phyloP scores from a whole-genome alignment of 805 yeast species.

The Candida taoyuanica region DNA sequence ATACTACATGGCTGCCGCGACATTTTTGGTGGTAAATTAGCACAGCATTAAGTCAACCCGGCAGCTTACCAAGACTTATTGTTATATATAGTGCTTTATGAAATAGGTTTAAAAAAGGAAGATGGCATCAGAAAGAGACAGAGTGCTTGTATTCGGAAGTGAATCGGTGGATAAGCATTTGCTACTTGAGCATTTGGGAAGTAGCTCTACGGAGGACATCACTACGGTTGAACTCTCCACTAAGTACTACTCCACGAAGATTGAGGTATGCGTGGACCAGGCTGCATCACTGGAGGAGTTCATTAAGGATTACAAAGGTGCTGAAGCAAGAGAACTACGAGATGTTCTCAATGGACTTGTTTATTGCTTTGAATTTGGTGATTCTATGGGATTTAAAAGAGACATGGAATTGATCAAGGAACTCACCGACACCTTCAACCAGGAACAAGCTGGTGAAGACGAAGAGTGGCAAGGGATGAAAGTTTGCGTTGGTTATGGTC shows the following conservation, averaged over 20 bases:
- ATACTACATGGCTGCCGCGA: too few species aligned
- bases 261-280: constrained; percentile 31
- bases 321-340: constrained; percentile 25
- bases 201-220: constrained; percentile 5
- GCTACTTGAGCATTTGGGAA: constrained; percentile 4
- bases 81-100: too few species aligned
- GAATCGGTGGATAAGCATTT: constrained; percentile 2
- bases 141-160: constrained; percentile 11
- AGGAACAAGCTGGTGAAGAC: constrained; percentile 2
- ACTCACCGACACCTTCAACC: constrained; percentile 1
- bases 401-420: neutral
- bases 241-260: constrained; percentile 29
- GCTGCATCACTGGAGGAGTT: constrained; percentile 28
- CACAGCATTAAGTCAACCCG: too few species aligned
- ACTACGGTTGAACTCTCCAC: constrained; percentile 24
- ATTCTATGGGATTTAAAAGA: neutral
- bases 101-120: too few species aligned
- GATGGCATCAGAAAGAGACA: constrained; percentile 5
- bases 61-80: too few species aligned
- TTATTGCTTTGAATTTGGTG: constrained; percentile 16
- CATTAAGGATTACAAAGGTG: constrained; percentile 17
- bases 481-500: constrained; percentile 28
- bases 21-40: neutral
- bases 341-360: constrained; percentile 29
- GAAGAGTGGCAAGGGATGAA: constrained; percentile 11